Percentiles rank a stretch among this genome's conserved stretches.
phyloP scores from a whole-genome alignment of 805 yeast genomes.

The Middelhovenomyces tepae region DNA sequence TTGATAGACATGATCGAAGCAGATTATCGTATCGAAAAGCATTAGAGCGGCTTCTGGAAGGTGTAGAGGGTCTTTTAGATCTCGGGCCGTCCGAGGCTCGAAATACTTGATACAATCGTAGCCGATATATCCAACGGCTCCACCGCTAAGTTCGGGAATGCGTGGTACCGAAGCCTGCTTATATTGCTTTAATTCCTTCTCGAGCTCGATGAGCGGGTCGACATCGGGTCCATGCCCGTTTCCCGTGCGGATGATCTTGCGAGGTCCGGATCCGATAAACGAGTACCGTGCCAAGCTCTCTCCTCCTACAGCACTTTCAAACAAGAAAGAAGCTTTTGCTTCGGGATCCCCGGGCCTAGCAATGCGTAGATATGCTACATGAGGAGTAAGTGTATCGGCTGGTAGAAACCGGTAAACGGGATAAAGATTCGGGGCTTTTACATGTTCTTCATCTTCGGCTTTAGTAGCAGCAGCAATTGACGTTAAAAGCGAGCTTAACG shows the following conservation, averaged over 20 bases:
- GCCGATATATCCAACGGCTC: slow-evolving; percentile 92
- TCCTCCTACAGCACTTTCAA: slow-evolving; percentile 85
- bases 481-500: no score
- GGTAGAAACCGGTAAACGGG: slow-evolving; percentile 71
- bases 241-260: slow-evolving; percentile 77
- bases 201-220: slow-evolving; percentile 74
- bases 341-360: slow-evolving; percentile 51
- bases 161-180: slow-evolving; percentile 46
- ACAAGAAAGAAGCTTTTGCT: slow-evolving; percentile 58
- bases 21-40: slow-evolving; percentile 84
- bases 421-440: slow-evolving; percentile 50
- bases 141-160: slow-evolving; percentile 85
- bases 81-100: slow-evolving; percentile 80
- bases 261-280: slow-evolving; percentile 81
- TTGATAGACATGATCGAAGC: slow-evolving; percentile 90
- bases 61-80: slow-evolving; percentile 65
- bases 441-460: slow-evolving; percentile 5
- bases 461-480: no score
- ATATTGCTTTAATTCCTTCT: slow-evolving; percentile 56
- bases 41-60: slow-evolving; percentile 89
- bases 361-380: slow-evolving; percentile 78
- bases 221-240: slow-evolving; percentile 51
- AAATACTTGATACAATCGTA: slow-evolving; percentile 96
- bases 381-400: slow-evolving; percentile 78
- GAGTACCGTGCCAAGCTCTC: slow-evolving; percentile 86